Evolutionary conservation across 2,329 filamentous ascomycete species (phyloP).

Genomic region (Didymella keratinophila): DNA sequence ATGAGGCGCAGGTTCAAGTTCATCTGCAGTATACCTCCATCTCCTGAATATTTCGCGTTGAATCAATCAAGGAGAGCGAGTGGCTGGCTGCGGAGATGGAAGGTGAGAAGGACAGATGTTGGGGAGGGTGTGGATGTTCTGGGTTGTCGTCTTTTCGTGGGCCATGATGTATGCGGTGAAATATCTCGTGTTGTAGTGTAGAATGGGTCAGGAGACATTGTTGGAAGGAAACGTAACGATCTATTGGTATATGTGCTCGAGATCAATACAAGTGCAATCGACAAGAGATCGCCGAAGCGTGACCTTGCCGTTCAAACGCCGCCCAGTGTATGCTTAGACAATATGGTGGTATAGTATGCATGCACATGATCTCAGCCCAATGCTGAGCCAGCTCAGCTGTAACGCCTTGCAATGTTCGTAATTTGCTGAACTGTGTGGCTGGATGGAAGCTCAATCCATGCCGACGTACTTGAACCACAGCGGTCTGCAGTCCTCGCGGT

Average conservation of each 20-base stretch:
- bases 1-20: too few relatives aligned
- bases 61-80: too few relatives aligned
- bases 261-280: background rate
- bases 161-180: background rate
- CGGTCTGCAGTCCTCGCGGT: slow-evolving; percentile 90
- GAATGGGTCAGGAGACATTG: background rate
- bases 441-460: slow-evolving; percentile 65
- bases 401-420: slow-evolving; percentile 3
- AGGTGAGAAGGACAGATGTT: background rate
- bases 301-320: background rate
- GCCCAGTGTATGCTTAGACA: slow-evolving; percentile 3
- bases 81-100: too few relatives aligned
- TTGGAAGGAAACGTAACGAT: background rate
- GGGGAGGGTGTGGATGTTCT: background rate
- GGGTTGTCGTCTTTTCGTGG: background rate
- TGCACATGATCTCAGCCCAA: background rate
- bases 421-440: background rate
- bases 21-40: too few relatives aligned
- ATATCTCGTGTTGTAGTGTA: background rate
- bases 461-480: slow-evolving; percentile 98
- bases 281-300: background rate
- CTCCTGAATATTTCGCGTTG: too few relatives aligned
- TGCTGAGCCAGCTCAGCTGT: slow-evolving; percentile 16
- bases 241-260: slow-evolving; percentile 13
- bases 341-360: slow-evolving; percentile 3